Conservation (phyloP, 2,329 filamentous ascomycete species). For the Botrytis tulipae region DNA sequence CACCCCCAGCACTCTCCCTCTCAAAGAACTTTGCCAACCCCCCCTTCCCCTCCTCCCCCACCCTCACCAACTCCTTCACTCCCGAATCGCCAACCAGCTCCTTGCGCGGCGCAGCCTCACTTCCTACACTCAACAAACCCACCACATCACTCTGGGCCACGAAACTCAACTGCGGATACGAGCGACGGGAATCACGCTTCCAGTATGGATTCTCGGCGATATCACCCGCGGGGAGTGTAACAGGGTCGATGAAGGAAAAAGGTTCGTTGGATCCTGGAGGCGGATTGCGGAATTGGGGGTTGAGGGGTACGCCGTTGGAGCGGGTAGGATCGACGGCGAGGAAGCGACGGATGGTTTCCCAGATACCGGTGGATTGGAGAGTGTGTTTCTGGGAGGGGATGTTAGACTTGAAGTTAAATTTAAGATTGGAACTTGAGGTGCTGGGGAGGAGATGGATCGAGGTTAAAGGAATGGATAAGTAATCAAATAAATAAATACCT, state of each 20-base stretch:
- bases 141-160: conserved; percentile 84
- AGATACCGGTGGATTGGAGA: conserved; percentile 83
- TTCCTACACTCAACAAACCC: conserved; percentile 80
- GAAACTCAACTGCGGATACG: conserved; percentile 76
- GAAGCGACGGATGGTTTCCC: conserved; percentile 75
- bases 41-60: conserved; percentile 71
- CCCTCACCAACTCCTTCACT: conserved; percentile 68
- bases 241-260: conserved; percentile 72
- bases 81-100: conserved; percentile 78
- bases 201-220: conserved; percentile 93
- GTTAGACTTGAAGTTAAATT: conserved; percentile 18
- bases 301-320: conserved; percentile 88
- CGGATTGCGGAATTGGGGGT: conserved; percentile 88
- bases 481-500: conserved; percentile 46
- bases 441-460: conserved; percentile 19
- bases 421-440: conserved; percentile 27
- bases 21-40: conserved; percentile 72
- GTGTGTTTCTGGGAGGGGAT: conserved; percentile 82
- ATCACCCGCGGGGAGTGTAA: conserved; percentile 79
- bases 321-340: conserved; percentile 83
- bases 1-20: conserved; percentile 50
- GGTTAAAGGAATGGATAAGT: not conserved
- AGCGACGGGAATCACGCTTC: conserved; percentile 85
- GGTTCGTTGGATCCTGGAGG: conserved; percentile 73
- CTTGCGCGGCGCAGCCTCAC: conserved; percentile 74